Evolutionary conservation across 345 rosid species (phyloP), one percentile per base, ranked within the genome.

Genomic region (Gossypium australe): DNA sequence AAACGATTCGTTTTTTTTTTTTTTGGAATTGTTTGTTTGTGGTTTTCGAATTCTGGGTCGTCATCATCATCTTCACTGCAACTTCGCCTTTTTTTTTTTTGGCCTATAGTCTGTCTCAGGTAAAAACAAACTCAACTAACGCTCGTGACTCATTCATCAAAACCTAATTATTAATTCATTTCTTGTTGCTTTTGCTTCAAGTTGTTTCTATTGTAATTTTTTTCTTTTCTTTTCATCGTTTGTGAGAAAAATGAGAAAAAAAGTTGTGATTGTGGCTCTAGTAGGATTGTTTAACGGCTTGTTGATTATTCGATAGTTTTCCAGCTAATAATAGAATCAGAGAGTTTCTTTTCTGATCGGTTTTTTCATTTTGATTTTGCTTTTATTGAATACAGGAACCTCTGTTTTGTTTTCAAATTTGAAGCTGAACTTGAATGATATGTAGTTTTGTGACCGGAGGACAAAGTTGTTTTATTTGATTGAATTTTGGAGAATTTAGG

Each of bases 131-230:
- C 52, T 51, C 64, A 24, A 67, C 78, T 55, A 45, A 75, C 78
- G n/a, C 72, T 49, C 34, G 45, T 10, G 47, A 47, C 20, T 34
- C 47, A 56, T 43, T 67, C 11, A n/a, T 67, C n/a, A 4, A 13
- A 41, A 43, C 20, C 16, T 6, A 53, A 22, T 72, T 52, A 0
- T 53, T n/a, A 16, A 53, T 43, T 41, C 59, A 13, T 52, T 25
- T 20, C 0, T 51, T 24, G 13, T 77, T 76, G 68, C 78, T 73
- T 73, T 45, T 2, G 27, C 79, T 70, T 75, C 71, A 77, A 77
- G 79, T 78, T 78, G 70, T 51, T 41, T 34, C 7, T 0, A 18
- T 56, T 10, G 10, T 53, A 53, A 53, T 7, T 34, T 45, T 17
- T 38, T 11, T 0, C 3, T 10, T 53, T 70, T 49, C 2, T 9